Conservation (phyloP, 768 basidiomycete genomes). For the Termitomyces sp. region DNA sequence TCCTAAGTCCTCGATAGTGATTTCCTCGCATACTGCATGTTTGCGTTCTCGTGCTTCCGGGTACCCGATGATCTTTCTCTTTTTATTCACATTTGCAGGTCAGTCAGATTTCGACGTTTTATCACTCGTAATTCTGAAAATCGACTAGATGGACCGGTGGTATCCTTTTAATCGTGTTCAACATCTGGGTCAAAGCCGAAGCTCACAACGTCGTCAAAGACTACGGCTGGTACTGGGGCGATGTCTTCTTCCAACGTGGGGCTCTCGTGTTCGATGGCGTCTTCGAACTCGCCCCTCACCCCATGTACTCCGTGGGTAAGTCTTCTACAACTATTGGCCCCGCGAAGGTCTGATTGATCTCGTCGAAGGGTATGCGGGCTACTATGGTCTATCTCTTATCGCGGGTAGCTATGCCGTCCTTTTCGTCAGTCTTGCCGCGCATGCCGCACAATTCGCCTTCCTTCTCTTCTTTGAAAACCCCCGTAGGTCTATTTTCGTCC, state of each 20-base stretch:
- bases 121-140: constrained; percentile 10
- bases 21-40: constrained; percentile 92
- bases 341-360: constrained; percentile 5
- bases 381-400: constrained; percentile 93
- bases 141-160: constrained; percentile 80
- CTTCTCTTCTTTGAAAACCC: constrained; percentile 96
- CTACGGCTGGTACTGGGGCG: constrained; percentile 98
- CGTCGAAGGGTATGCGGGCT: constrained; percentile 83
- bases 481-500: constrained; percentile 52
- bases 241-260: constrained; percentile 90
- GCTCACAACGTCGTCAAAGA: constrained; percentile 98
- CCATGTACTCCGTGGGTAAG: constrained; percentile 90
- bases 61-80: constrained; percentile 77
- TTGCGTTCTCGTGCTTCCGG: constrained; percentile 90
- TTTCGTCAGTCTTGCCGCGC: constrained; percentile 91
- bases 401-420: constrained; percentile 87
- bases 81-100: constrained; percentile 78
- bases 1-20: constrained; percentile 53
- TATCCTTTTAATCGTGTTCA: constrained; percentile 83
- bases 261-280: constrained; percentile 96
- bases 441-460: constrained; percentile 96
- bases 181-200: constrained; percentile 98
- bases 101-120: constrained; percentile 13
- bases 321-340: constrained; percentile 11
- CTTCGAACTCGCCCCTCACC: constrained; percentile 89